Base-by-base conservation (phyloP, 2,329 filamentous ascomycete genomes). In the Cryphonectria japonica region DNA sequence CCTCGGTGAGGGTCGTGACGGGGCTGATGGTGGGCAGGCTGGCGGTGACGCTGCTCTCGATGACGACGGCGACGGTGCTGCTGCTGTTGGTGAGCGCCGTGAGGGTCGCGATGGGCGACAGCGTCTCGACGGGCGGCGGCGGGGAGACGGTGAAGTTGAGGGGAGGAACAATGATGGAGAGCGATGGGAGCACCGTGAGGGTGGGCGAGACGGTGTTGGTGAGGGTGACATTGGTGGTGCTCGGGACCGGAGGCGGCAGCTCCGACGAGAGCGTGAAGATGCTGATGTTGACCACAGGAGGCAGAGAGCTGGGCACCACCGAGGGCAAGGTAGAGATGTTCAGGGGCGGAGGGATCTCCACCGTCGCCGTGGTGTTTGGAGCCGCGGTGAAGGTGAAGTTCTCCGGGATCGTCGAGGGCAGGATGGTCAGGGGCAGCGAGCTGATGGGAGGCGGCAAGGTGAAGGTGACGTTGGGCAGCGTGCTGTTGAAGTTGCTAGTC, bases 401-500 rank as follows among this genome's bases (percentile, higher is more conserved):
- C 34, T 37, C 29, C 22, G 60, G 11, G 34, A 26, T 41, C 5
- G 39, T 22, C 34, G 39, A 13, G 39, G 61, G 61, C 22, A 32
- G 39, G 22, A 19, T 4, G 59, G 59, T 61, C 34, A 61, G 2
- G 14, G 57, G 59, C 34, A 50, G 46, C 19, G 46, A 50, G 46
- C 46, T 50, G 46, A 50, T 2, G 7, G 46, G 46, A n/a, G 59
- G 16, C 22, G 60, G 67, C 6, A 37, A 8, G 61, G 62, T 65
- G 14, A 62, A 32, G 29, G 57, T 69, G 46, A 66, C 39, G 39
- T 67, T 63, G 66, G 52, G 37, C 22, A 50, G 34, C n/a, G 52
- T 68, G 34, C 34, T 37, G 52, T 26, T 68, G 11, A 22, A 37
- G 66, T 46, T 19, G 22, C 37, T 29, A 3, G 67, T 68, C 16